These are phyloP conservation scores for Apophysomyces ossiformis DNA, from an alignment of 371 early-diverging fungal genomes.

Conservation along the genomic window DNA sequence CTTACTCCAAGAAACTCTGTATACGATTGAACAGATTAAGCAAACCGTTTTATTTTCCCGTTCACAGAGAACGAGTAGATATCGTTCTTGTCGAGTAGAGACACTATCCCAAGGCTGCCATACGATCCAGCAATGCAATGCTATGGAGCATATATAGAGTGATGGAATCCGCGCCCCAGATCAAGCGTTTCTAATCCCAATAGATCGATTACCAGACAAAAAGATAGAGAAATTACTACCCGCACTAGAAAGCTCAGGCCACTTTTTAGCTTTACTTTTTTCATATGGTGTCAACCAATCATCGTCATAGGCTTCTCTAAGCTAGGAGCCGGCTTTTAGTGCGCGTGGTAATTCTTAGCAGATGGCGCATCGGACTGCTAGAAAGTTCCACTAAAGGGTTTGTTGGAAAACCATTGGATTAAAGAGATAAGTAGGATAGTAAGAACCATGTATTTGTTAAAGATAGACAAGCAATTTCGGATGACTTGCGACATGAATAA, in stretches of 20 bases:
- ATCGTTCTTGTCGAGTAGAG: neutral
- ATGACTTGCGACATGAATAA: conserved; percentile 2
- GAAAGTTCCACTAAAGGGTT: neutral
- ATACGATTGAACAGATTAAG: neutral
- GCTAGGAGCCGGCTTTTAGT: too few species aligned
- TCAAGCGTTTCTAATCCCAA: conserved; percentile 3
- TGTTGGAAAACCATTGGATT: neutral
- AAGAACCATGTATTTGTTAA: neutral
- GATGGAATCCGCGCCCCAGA: neutral
- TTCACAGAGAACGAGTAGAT: neutral
- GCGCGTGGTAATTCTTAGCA: neutral
- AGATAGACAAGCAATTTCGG: conserved; percentile 6
- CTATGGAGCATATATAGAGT: neutral
- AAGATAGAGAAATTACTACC: neutral
- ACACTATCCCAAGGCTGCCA: neutral
- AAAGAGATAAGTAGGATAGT: neutral
- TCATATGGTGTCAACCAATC: too few species aligned
- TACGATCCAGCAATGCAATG: neutral
- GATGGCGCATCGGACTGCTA: neutral
- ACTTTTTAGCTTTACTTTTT: too few species aligned
- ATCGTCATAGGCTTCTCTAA: too few species aligned
- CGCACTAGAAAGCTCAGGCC: too few species aligned
- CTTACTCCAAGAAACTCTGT: neutral
- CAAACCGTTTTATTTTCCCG: neutral
- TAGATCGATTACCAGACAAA: neutral